These are phyloP conservation scores for Capsicum pubescens DNA, from an alignment of 257 asterid genomes.

Conservation along the genomic window DNA sequence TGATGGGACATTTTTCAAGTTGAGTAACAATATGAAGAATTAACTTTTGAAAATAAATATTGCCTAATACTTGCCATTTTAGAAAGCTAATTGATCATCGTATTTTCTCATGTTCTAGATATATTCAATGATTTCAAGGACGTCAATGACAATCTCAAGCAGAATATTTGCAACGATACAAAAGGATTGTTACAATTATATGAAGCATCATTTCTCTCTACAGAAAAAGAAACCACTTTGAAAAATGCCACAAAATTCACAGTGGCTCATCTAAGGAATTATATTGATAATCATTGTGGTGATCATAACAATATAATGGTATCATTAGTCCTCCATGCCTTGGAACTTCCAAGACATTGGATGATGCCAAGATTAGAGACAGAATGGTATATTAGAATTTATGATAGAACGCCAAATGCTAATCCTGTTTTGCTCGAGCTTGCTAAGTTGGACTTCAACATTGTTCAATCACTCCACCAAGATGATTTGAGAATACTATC, in stretches of 20 bases:
- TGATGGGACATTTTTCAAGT: too few relatives aligned
- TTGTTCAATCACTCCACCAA: slow-evolving; percentile 45
- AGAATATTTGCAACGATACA: slow-evolving; percentile 32
- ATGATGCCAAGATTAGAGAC: slow-evolving; percentile 40
- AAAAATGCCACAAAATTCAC: not conserved
- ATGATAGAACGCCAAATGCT: slow-evolving; percentile 29
- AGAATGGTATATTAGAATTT: slow-evolving; percentile 41
- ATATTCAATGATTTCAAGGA: slow-evolving; percentile 41
- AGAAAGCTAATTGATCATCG: not conserved
- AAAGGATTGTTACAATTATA: slow-evolving; percentile 48
- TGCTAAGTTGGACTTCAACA: slow-evolving; percentile 52
- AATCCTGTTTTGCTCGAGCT: slow-evolving; percentile 44
- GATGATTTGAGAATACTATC: slow-evolving; percentile 45
- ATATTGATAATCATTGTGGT: not conserved
- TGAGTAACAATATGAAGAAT: too few relatives aligned
- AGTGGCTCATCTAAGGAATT: not conserved
- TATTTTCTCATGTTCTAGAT: slow-evolving; percentile 31
- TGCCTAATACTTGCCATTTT: too few relatives aligned
- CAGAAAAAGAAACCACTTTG: not conserved
- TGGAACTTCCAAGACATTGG: slow-evolving; percentile 54
- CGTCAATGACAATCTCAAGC: not conserved
- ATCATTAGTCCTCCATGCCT: slow-evolving; percentile 32
- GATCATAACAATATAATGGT: not conserved
- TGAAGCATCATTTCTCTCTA: slow-evolving; percentile 51
- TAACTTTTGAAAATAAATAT: too few relatives aligned